Evolutionary conservation across 73 alveolate species (phyloP).

Genomic region (Paramecium primaurelia): DNA sequence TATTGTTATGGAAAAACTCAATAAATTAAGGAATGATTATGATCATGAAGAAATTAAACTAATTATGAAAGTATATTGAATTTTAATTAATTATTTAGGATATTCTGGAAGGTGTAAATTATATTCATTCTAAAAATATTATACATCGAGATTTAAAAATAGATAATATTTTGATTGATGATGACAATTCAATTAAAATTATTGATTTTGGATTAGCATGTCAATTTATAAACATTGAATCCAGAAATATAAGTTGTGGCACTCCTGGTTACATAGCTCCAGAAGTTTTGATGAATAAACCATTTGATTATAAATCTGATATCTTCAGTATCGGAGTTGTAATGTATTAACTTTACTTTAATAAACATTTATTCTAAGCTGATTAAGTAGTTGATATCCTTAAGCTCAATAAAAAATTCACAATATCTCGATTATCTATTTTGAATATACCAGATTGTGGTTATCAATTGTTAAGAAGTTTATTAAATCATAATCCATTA

Average conservation of each 20-base stretch:
- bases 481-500: not conserved
- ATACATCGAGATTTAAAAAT: conserved; percentile 10
- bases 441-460: not conserved
- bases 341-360: not conserved
- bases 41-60: conserved; percentile 13
- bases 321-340: not conserved
- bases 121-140: not conserved
- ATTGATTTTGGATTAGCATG: conserved; percentile 39
- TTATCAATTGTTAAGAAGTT: not conserved
- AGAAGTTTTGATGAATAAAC: not conserved
- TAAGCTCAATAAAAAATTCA: not conserved
- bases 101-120: not conserved
- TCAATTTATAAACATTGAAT: not conserved
- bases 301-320: not conserved
- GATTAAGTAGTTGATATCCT: not conserved
- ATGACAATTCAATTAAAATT: not conserved
- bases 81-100: not conserved
- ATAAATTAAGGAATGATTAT: not conserved
- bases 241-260: not conserved
- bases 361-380: not conserved
- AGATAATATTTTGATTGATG: conserved; percentile 16
- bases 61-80: not conserved
- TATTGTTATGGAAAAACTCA: not conserved
- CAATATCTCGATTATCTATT: not conserved
- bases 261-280: conserved; percentile 39